Base-by-base conservation (phyloP, 2,329 filamentous ascomycete species). In the Cytospora chrysosperma region DNA sequence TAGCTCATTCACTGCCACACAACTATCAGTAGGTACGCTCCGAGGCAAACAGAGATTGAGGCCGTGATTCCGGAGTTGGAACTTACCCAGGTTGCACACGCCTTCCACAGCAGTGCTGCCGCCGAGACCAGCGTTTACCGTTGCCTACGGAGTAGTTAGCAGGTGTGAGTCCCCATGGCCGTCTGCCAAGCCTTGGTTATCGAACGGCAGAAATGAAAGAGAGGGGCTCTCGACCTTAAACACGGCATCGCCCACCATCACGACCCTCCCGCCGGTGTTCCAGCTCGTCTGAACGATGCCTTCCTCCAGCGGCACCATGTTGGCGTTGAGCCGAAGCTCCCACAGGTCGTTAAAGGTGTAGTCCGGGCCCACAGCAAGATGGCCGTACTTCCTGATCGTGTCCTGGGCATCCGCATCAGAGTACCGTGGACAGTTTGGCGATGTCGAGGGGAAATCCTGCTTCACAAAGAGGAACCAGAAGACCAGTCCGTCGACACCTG, bases 291-390 rank as follows among this genome's bases (percentile, higher is more conserved):
- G 24, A 7, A 69, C 19, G 4, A 67, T 63, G 19, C 67, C 68
- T 26, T 69, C 68, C 32, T 69, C 63, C 13, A 69, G 32, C 28
- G 65, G 47, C 43, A 67, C 53, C 65, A 69, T 68, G 37, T 47
- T 50, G 17, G 59, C 61, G 32, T 61, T 61, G n/a, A 59, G 32
- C 17, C 65, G 51, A 26, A 27, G 59, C 2, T 63, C 34, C 67
- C 68, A 70, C 6, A 70, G 61, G 56, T 69, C 67, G 6, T 55
- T 49, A 24, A 65, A 69, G 3, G 68, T 72, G 59, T 69, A 72
- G 1, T 55, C 65, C 4, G 68, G 66, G 19, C 70, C 67, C 1
- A 70, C 17, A 4, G 19, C 19, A 24, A 51, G 32, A n/a, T 68
- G 47, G 13, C 66, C 65, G 34, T 64, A 63, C 51, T 66, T 59